Conservation (phyloP, 208 protist genomes). For the Phytomonas sp. region DNA sequence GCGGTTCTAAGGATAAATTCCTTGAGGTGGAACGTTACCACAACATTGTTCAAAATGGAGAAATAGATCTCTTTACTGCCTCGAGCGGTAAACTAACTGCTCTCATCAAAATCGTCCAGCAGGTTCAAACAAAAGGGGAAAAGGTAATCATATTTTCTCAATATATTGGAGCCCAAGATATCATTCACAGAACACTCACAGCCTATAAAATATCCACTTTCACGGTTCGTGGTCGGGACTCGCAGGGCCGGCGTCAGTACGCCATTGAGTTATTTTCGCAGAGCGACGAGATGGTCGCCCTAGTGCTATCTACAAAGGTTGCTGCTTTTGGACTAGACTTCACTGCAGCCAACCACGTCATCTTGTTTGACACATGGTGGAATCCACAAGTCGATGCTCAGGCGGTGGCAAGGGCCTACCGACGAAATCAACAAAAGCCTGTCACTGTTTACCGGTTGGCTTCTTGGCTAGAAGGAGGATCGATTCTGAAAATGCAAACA, state of each 20-base stretch:
- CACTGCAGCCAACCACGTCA: constrained; percentile 96
- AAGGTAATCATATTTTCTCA: constrained; percentile 87
- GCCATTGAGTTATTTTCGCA: constrained; percentile 58
- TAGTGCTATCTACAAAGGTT: constrained; percentile 96
- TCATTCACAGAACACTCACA: constrained; percentile 59
- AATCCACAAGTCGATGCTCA: constrained; percentile 98
- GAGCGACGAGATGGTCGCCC: constrained; percentile 30
- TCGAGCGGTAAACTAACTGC: constrained; percentile 74
- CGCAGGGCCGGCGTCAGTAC: constrained; percentile 35
- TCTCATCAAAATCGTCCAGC: constrained; percentile 50
- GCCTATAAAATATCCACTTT: constrained; percentile 41
- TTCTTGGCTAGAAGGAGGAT: constrained; percentile 41
- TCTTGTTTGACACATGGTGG: constrained; percentile 98
- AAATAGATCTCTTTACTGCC: constrained; percentile 38
- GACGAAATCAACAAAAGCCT: constrained; percentile 95
- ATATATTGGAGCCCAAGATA: constrained; percentile 72
- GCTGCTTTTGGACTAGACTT: constrained; percentile 98
- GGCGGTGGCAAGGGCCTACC: constrained; percentile 93
- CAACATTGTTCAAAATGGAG: constrained; percentile 29
- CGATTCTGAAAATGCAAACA: constrained; percentile 48
- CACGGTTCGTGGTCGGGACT: constrained; percentile 63
- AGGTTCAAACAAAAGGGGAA: constrained; percentile 32
- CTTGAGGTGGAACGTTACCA: constrained; percentile 30
- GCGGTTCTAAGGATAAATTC: not conserved
- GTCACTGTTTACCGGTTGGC: constrained; percentile 96